Percentiles rank a stretch among this genome's conserved stretches.
These are phyloP conservation scores for Fusarium sp. DNA, from an alignment of 2,329 filamentous ascomycete species.

Conservation along the genomic window DNA sequence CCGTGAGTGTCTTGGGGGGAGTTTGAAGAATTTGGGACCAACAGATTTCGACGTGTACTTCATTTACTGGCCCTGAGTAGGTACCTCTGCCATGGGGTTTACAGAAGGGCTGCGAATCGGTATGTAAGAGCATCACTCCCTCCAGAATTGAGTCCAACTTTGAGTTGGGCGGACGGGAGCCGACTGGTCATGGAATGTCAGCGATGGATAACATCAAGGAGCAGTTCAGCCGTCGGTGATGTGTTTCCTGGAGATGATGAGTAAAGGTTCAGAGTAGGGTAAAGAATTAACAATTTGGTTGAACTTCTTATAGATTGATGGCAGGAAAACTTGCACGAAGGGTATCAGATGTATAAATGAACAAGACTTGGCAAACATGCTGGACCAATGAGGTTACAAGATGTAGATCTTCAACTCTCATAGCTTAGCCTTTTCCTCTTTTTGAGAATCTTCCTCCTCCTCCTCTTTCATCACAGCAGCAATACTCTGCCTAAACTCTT, in stretches of 20 bases:
- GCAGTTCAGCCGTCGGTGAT: too few species aligned
- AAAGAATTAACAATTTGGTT: neutral
- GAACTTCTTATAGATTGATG: neutral
- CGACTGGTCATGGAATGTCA: conserved; percentile 78
- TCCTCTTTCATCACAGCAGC: conserved; percentile 59
- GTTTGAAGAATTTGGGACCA: conserved; percentile 68
- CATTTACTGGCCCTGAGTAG: too few species aligned
- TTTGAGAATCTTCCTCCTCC: conserved; percentile 33
- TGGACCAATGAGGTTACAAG: conserved; percentile 19
- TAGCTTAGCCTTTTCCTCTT: conserved; percentile 51
- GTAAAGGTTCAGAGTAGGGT: conserved; percentile 53
- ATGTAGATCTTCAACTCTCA: conserved; percentile 40
- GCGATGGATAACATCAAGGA: conserved; percentile 64
- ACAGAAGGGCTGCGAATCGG: too few species aligned
- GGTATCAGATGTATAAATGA: conserved; percentile 15
- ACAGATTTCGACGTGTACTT: conserved; percentile 65
- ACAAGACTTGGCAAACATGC: conserved; percentile 2
- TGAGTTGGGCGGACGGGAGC: conserved; percentile 76
- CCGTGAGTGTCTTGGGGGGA: conserved; percentile 68
- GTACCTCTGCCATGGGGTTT: too few species aligned
- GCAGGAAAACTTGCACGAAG: conserved; percentile 8
- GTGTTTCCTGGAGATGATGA: conserved; percentile 53
- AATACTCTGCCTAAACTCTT: conserved; percentile 62
- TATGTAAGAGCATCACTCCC: conserved; percentile 57
- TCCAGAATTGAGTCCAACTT: conserved; percentile 81